A percentile compares a stretch with the other conserved stretches of the same genome.
Conservation (phyloP, 495 filamentous ascomycete genomes). For the Hapsidospora chrysogenum region DNA sequence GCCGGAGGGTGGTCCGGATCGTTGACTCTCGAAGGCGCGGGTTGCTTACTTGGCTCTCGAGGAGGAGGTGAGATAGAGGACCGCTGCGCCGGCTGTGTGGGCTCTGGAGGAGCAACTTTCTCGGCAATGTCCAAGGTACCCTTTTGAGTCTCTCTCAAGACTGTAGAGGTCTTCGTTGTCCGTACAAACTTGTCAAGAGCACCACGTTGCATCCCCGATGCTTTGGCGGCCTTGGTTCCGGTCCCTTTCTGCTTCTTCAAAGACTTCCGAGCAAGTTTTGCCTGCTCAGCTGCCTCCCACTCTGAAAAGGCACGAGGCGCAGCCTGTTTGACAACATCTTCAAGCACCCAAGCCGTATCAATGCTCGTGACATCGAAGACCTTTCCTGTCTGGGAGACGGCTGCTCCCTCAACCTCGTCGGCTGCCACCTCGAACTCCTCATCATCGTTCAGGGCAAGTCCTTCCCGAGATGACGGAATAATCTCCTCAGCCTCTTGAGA, state of each 20-base stretch:
- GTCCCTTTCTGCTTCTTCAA: conserved; percentile 8
- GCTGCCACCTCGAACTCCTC: conserved; percentile 32
- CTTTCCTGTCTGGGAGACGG: conserved; percentile 27
- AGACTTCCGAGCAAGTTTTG: conserved; percentile 21
- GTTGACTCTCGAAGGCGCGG: conserved; percentile 6
- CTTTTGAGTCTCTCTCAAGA: neutral
- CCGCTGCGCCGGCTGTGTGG: conserved; percentile 6
- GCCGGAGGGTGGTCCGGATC: conserved; percentile 8
- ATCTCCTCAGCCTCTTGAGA: conserved; percentile 46
- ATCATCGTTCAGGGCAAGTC: conserved; percentile 31
- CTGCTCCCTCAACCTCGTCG: conserved; percentile 16
- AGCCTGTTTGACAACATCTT: conserved; percentile 50
- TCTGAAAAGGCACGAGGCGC: conserved; percentile 56
- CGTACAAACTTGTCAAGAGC: conserved; percentile 2
- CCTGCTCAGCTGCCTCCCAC: conserved; percentile 50
- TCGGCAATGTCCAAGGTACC: neutral
- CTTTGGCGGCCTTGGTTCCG: neutral
- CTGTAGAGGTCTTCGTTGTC: conserved; percentile 1
- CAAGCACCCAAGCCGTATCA: conserved; percentile 56
- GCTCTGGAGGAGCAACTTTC: conserved; percentile 4
- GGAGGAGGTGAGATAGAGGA: conserved; percentile 1
- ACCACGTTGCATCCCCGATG: neutral
- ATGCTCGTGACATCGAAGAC: conserved; percentile 54
- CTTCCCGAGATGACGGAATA: conserved; percentile 28
- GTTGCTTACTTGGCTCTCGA: conserved; percentile 1